Percentiles rank a stretch among this genome's conserved stretches.
Evolutionary conservation across 495 filamentous ascomycete species (phyloP).

Genomic region (Lasiosphaeria miniovina): DNA sequence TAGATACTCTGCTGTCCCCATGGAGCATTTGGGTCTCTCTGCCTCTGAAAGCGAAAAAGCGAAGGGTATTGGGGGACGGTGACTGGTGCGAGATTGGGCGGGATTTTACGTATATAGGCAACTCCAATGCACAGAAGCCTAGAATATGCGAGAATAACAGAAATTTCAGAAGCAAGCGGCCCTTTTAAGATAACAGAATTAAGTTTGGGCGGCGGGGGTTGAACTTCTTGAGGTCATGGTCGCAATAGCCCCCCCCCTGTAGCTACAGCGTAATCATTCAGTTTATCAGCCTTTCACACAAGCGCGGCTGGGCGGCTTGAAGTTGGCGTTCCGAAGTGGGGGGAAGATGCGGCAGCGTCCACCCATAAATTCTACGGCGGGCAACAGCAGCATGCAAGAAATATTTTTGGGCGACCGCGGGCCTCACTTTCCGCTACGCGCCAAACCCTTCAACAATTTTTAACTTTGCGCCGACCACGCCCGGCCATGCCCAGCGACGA

Average conservation of each 20-base stretch:
- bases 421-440: not conserved
- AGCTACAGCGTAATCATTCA: no score
- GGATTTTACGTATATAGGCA: no score
- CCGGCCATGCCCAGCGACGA: slow-evolving; percentile 1
- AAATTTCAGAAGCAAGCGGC: not conserved
- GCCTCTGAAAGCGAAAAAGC: not conserved
- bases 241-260: not conserved
- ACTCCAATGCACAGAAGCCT: not conserved
- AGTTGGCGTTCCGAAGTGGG: no score
- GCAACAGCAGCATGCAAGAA: no score
- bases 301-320: no score
- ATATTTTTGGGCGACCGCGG: no score
- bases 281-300: no score
- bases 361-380: no score
- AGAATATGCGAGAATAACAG: not conserved
- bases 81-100: not conserved
- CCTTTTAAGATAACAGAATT: not conserved
- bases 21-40: slow-evolving; percentile 8
- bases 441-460: not conserved
- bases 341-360: no score
- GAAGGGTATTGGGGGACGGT: not conserved
- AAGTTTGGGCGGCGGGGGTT: not conserved
- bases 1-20: slow-evolving; percentile 24
- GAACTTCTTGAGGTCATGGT: not conserved
- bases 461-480: not conserved